A percentile compares a stretch with the other conserved stretches of the same genome.
These are phyloP conservation scores for Pythium dissimile DNA, from an alignment of 352 stramenopile species.

Conservation along the genomic window DNA sequence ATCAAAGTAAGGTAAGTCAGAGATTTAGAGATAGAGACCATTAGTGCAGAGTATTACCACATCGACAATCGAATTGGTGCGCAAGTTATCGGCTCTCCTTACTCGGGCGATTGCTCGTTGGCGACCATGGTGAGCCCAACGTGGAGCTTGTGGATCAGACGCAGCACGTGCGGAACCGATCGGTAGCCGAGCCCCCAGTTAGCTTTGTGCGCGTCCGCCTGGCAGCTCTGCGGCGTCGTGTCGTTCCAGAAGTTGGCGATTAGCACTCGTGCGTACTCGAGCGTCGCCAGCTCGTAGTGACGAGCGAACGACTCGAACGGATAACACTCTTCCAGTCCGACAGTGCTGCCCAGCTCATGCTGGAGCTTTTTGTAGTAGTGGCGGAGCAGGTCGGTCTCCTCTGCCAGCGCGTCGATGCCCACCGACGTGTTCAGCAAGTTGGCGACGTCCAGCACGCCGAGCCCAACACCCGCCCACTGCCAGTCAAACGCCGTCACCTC, in stretches of 20 bases:
- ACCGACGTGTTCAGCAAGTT: constrained; percentile 71
- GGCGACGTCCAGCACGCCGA: constrained; percentile 60
- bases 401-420: constrained; percentile 37
- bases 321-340: constrained; percentile 23
- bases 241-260: constrained; percentile 59
- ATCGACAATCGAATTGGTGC: not conserved
- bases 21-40: not conserved
- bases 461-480: constrained; percentile 63
- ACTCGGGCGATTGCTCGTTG: constrained; percentile 19
- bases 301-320: constrained; percentile 47
- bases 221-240: constrained; percentile 46
- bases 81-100: not conserved
- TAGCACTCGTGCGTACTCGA: constrained; percentile 65
- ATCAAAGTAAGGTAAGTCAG: constrained; percentile 3
- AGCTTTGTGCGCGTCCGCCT: constrained; percentile 32
- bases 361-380: constrained; percentile 53
- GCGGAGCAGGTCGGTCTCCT: constrained; percentile 35
- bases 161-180: constrained; percentile 56
- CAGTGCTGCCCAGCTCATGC: constrained; percentile 11
- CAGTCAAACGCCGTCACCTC: constrained; percentile 67
- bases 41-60: not conserved
- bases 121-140: constrained; percentile 32
- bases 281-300: constrained; percentile 52
- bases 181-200: constrained; percentile 76
- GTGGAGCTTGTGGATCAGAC: constrained; percentile 50